Evolutionary conservation across 768 basidiomycete genomes (phyloP).

Genomic region (Pleurotus sapidus): DNA sequence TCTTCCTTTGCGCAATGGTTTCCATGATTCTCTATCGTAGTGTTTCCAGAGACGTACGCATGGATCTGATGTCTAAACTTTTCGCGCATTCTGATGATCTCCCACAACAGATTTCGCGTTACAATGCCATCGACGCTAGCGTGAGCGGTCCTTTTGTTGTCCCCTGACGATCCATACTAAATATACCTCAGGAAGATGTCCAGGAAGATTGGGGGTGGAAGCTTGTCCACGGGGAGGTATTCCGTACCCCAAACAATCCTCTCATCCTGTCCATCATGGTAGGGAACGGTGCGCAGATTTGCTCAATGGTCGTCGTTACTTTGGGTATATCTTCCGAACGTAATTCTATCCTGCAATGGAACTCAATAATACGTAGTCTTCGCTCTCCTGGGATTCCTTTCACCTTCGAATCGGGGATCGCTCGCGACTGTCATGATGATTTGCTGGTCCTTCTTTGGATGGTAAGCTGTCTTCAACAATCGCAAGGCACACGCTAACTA

Average conservation of each 20-base stretch:
- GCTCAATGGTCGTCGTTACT: constrained; percentile 85
- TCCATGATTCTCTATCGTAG: constrained; percentile 85
- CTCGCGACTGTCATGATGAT: constrained; percentile 94
- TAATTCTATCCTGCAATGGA: background rate
- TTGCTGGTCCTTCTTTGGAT: constrained; percentile 91
- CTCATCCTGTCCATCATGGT: constrained; percentile 80
- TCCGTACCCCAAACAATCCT: constrained; percentile 76
- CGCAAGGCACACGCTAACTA: background rate
- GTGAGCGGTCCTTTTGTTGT: constrained; percentile 35
- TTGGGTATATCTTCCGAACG: constrained; percentile 47
- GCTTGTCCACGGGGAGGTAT: constrained; percentile 94
- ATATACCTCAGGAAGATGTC: constrained; percentile 70
- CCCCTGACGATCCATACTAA: background rate
- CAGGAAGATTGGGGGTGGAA: constrained; percentile 99
- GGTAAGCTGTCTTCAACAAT: constrained; percentile 36
- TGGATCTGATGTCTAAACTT: background rate
- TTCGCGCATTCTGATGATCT: constrained; percentile 13
- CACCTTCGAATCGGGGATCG: constrained; percentile 92
- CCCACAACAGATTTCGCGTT: constrained; percentile 72
- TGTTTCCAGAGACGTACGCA: constrained; percentile 81
- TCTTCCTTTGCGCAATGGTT: constrained; percentile 93
- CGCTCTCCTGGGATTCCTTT: constrained; percentile 89
- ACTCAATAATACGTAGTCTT: constrained; percentile 56
- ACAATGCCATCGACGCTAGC: constrained; percentile 90
- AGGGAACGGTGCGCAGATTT: constrained; percentile 88